Base-by-base conservation (phyloP, 176 grass and related monocot genomes). In the Ensete ventricosum region DNA sequence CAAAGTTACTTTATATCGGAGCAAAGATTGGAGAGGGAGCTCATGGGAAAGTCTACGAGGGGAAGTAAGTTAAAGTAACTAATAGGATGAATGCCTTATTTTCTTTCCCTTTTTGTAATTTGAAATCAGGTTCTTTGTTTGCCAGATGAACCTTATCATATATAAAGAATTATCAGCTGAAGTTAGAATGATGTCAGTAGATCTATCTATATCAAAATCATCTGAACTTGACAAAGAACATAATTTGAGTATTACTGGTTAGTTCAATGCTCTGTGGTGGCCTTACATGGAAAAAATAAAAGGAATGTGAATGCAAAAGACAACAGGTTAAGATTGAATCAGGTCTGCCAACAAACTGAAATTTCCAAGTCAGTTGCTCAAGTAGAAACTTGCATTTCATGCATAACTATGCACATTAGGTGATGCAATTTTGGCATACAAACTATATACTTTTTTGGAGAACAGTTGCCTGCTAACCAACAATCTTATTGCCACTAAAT, bases 1-100 rank as follows among this genome's bases (percentile, higher is more conserved):
- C 85, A 1, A 87, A 71, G 26, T 73, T 80, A 57, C 85, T 87
- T 25, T 87, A 80, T 67, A 82, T 87, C 25, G 85, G 85, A 71
- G 78, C 80, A 24, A 87, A 87, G 71, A 87, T 87, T 83, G 85
- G 85, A 49, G 85, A 87, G 74, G 85, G 85, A 70, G 85, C 85
- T 62, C 85, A 87, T 80, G 85, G 85, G 60, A 87, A 87, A 82
- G 85, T 87, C 43, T 87, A 87, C 69, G 64, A 87, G 64, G 85
- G 85, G 12, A 87, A 83, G 85, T 87, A 87, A 80, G 81, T 83
- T 26, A 22, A 74, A 81, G 54, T 1, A 50, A 11, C 26, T 64
- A 14, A 50, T 22, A 53, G 3, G 26, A 14, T 77, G 27, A 26
- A 23, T 29, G 8, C 20, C 12, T 64, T 64, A 16, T 50, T 64